Base-by-base conservation (phyloP, 225 moss, liverwort and hornwort genomes). In the Physcomitrium patens region DNA sequence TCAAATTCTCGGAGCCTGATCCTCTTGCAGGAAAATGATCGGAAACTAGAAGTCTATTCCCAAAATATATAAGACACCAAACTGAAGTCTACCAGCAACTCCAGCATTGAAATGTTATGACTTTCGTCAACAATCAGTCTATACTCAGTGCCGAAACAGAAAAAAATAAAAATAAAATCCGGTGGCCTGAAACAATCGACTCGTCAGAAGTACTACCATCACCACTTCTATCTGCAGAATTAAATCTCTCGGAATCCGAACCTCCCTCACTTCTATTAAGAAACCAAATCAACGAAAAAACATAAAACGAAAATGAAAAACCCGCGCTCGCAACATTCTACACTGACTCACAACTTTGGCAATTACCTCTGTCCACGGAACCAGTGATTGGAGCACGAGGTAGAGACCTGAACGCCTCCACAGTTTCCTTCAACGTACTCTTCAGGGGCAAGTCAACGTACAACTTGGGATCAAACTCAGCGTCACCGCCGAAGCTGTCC, bases 381-480 rank as follows among this genome's bases (percentile, higher is more conserved):
- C 78, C 82, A 57, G 68, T 69, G n/a, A 9, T 71, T 20, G 65
- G 49, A 50, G 69, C 17, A 23, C 73, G 79, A 57, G 85, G 72
- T 45, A 85, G 69, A 19, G 76, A 67, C 64, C 13, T 51, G 9
- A 82, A 85, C 22, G 73, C 85, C 24, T 55, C 64, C 37, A 57
- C 75, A 14, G 85, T 76, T 3, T 49, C 67, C 13, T 51, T 45
- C 26, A 85, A 50, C 11, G 85, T 71, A 1, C 53, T 46, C 45
- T 68, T 81, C 12, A 85, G 72, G 31, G 85, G 75, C 67, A 85
- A 69, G 74, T 85, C 85, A 64, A 85, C 85, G 45, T 79, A 85
- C 58, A 78, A 17, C 76, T 85, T 85, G 8, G 85, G 85, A 72
- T 85, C 85, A 56, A 82, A 82, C 52, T 68, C 74, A 1, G n/a